Conservation (phyloP, 2,329 filamentous ascomycete genomes). For the Aspergillus glaucus region DNA sequence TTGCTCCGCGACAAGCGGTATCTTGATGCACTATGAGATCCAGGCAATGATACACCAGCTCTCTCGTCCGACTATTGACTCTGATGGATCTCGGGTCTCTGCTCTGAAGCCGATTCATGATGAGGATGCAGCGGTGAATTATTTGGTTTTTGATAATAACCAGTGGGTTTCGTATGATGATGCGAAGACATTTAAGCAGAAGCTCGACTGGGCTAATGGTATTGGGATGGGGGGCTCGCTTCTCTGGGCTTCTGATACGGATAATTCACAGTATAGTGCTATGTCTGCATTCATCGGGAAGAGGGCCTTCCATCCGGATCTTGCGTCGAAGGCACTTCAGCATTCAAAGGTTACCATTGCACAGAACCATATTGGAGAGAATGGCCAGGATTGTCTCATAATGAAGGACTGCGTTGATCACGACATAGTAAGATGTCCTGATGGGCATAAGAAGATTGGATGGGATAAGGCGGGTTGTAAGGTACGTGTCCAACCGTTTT, state of each 20-base stretch:
- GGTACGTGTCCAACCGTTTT: background rate
- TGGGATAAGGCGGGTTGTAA: background rate
- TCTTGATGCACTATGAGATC: conserved; percentile 27
- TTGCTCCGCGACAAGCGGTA: conserved; percentile 24
- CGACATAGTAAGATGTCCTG: background rate
- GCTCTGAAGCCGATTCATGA: conserved; percentile 7
- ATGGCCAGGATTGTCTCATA: background rate
- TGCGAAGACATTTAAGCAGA: conserved; percentile 26
- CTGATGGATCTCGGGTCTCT: background rate
- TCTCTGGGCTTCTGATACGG: conserved; percentile 10
- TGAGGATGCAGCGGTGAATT: conserved; percentile 19
- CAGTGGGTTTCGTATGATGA: conserved; percentile 31
- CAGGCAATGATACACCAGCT: conserved; percentile 19
- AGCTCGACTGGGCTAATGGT: conserved; percentile 26
- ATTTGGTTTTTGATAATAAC: conserved; percentile 14
- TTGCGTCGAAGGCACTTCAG: background rate
- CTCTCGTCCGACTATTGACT: background rate
- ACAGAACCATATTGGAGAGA: background rate
- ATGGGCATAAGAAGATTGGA: background rate
- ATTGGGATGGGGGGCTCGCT: conserved; percentile 24
- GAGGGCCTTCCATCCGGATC: background rate
- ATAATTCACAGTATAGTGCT: background rate
- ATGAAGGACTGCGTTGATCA: background rate
- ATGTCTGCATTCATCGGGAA: background rate
- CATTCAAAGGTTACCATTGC: background rate